Evolutionary conservation across 2,329 filamentous ascomycete species (phyloP).

Genomic region (Sarocladium brachiariae): DNA sequence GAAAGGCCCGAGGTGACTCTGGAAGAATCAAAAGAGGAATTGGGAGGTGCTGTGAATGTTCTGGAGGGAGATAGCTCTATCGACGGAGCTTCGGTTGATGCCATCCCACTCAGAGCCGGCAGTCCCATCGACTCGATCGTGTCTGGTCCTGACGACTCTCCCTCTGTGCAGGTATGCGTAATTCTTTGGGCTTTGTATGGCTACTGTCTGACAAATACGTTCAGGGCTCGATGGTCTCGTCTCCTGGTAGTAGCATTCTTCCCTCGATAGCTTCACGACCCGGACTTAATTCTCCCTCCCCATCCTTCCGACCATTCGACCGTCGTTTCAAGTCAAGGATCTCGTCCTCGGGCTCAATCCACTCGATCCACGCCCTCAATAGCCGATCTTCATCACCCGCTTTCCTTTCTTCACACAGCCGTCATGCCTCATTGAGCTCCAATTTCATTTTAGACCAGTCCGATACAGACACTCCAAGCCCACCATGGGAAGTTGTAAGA

Average conservation of each 20-base stretch:
- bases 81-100: constrained; percentile 40
- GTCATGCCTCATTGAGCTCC: constrained; percentile 72
- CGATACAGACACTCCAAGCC: constrained; percentile 56
- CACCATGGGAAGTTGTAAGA: constrained; percentile 93
- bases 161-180: constrained; percentile 67
- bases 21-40: constrained; percentile 1
- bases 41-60: constrained; percentile 25
- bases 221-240: constrained; percentile 56
- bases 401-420: constrained; percentile 69
- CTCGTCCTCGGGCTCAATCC: constrained; percentile 40
- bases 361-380: constrained; percentile 31
- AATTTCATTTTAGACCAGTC: constrained; percentile 55
- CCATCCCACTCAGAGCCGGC: constrained; percentile 45
- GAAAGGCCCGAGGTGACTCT: not conserved
- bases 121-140: constrained; percentile 63
- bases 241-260: constrained; percentile 68
- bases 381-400: constrained; percentile 71
- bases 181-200: not conserved
- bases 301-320: constrained; percentile 88
- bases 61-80: constrained; percentile 46
- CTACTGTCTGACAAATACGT: constrained; percentile 19
- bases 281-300: constrained; percentile 62
- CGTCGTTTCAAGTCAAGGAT: constrained; percentile 87
- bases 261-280: constrained; percentile 62
- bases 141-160: constrained; percentile 77